These are phyloP conservation scores for Zygotorulaspora mrakii DNA, from an alignment of 1,139 yeast species.

Conservation along the genomic window DNA sequence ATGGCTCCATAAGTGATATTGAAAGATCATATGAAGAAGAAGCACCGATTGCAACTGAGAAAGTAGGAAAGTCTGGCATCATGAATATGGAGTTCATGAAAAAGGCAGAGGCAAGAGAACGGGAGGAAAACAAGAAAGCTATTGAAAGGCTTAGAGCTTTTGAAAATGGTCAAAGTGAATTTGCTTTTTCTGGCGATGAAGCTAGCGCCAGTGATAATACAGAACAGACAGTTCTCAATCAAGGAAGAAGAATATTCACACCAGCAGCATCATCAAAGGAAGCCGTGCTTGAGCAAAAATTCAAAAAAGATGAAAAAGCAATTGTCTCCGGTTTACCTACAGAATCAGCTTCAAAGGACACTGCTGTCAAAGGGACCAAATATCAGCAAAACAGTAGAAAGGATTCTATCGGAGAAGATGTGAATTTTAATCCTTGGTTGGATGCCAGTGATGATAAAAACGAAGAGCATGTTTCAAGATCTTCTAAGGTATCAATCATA, in stretches of 20 bases:
- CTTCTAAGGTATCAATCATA: conserved; percentile 51
- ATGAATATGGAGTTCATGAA: conserved; percentile 93
- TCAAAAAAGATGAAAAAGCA: too few relatives aligned
- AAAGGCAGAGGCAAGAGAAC: conserved; percentile 70
- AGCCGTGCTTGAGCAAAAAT: too few relatives aligned
- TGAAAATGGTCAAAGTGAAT: conserved; percentile 44
- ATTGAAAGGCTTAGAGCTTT: conserved; percentile 49
- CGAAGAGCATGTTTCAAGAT: conserved; percentile 36
- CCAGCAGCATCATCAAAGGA: conserved; percentile 55
- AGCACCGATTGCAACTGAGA: conserved; percentile 38
- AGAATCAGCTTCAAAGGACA: too few relatives aligned
- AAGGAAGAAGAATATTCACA: conserved; percentile 79
- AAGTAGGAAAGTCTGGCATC: conserved; percentile 74
- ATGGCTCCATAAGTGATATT: conserved; percentile 54
- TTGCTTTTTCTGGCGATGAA: conserved; percentile 39
- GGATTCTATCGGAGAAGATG: conserved; percentile 22
- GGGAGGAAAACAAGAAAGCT: conserved; percentile 51
- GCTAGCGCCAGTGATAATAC: conserved; percentile 35
- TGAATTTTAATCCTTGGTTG: conserved; percentile 70
- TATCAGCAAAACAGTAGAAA: conserved; percentile 3
- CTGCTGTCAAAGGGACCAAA: conserved; percentile 1
- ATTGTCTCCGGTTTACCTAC: too few relatives aligned
- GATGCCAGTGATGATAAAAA: conserved; percentile 39
- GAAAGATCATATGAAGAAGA: conserved; percentile 42
- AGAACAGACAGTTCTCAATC: conserved; percentile 47